Evolutionary conservation across 1,284 basidiomycete species (phyloP), one percentile per base, ranked within the genome.

Genomic region (Somion occarium): DNA sequence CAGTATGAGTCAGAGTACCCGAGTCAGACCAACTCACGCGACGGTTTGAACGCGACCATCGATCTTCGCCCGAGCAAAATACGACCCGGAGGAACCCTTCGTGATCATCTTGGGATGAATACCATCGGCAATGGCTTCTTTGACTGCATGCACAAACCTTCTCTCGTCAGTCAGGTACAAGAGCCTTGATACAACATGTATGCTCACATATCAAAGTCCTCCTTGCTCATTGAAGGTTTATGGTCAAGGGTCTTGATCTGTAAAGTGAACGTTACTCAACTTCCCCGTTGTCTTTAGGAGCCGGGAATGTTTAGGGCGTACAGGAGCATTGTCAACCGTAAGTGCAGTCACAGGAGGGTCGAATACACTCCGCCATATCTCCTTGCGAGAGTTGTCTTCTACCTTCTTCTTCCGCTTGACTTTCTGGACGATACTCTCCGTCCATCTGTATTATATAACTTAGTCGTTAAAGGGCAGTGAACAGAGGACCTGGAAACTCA

Each of bases 41-140:
- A 92, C 81, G 15, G 87, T 91, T 56, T 88, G 84, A 5, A 89
- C 76, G 38, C 74, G 73, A 15, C 82, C 84, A 15, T 89, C 85
- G 24, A 76, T 69, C 67, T 85, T 89, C 0, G 84, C 81, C 53
- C 88, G 79, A 20, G 88, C 88, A 69, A 93, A 94, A 67, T 94
- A 94, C 46, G 86, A 90, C 0, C 91, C 91, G 12, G 86, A 90
- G 2, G 88, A 91, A 9, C 91, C 91, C 61, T 92, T 92, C 3
- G 78, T 69, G 50, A 93, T 94, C 79, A 94, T 88, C 65, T 91
- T 91, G 1, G 92, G 92, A 59, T 94, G 90, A 44, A 91, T 76
- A 13, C 88, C 89, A 30, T 85, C 83, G 3, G 70, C 57, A 59
- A 94, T 90, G 11, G 89, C 86, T 50, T 68, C 72, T 60, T 78